A percentile compares a stretch with the other conserved stretches of the same genome.
phyloP scores from a whole-genome alignment of 2,329 filamentous ascomycete genomes.

The Gremmenia infestans region DNA sequence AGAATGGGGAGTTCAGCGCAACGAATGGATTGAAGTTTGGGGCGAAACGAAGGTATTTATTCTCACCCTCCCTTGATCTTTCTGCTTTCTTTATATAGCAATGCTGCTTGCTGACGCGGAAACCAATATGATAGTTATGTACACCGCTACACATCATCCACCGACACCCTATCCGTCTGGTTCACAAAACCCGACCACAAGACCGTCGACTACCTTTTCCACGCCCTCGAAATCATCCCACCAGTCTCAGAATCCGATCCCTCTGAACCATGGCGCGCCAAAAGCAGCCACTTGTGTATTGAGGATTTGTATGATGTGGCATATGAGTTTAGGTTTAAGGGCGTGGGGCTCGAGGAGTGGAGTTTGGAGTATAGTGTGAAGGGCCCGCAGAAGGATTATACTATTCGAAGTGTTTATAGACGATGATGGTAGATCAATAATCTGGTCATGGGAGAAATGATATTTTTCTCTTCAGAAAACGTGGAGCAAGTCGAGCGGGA shows the following conservation, averaged over 20 bases:
- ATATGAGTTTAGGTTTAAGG: slow-evolving; percentile 61
- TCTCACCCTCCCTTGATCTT: background rate
- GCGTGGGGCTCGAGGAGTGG: slow-evolving; percentile 54
- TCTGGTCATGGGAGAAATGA: background rate
- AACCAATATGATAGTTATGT: slow-evolving; percentile 52
- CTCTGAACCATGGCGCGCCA: slow-evolving; percentile 51
- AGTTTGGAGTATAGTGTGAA: slow-evolving; percentile 59
- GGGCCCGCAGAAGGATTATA: slow-evolving; percentile 72
- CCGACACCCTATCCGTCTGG: slow-evolving; percentile 64
- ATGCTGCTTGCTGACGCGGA: too few relatives aligned
- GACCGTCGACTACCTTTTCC: slow-evolving; percentile 69
- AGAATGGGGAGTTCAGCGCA: slow-evolving; percentile 61
- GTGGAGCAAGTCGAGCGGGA: background rate
- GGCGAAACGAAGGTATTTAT: slow-evolving; percentile 23
- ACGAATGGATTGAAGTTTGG: slow-evolving; percentile 32
- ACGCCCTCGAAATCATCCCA: slow-evolving; percentile 59
- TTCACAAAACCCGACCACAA: slow-evolving; percentile 60
- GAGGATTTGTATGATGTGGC: slow-evolving; percentile 67
- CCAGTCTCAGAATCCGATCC: slow-evolving; percentile 19
- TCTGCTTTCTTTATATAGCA: background rate
- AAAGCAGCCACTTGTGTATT: slow-evolving; percentile 64
- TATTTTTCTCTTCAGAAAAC: background rate
- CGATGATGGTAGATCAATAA: background rate
- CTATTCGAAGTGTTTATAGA: slow-evolving; percentile 48
- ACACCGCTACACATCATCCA: slow-evolving; percentile 60